Evolutionary conservation across 2,329 filamentous ascomycete genomes (phyloP).

Genomic region (Leptographium procerum): DNA sequence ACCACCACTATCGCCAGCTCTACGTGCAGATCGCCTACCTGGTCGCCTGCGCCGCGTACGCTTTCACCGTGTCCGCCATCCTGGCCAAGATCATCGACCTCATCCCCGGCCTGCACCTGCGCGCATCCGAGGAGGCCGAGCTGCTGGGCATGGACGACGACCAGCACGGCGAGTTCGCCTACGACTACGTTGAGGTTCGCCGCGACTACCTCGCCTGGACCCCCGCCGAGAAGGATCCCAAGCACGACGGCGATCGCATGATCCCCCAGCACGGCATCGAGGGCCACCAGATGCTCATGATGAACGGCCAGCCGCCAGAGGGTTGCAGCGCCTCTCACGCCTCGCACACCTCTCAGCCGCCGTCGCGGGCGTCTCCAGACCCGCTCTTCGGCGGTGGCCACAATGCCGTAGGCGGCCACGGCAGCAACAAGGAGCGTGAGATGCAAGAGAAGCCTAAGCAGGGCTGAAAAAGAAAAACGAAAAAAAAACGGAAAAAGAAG

Average conservation of each 20-base stretch:
- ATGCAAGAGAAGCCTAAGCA: neutral
- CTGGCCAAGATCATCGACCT: constrained; percentile 66
- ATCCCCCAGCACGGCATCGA: constrained; percentile 63
- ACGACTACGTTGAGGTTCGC: constrained; percentile 83
- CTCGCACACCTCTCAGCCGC: neutral
- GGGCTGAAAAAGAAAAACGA: no score
- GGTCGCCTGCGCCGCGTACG: constrained; percentile 51
- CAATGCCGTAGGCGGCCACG: neutral
- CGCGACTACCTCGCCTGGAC: constrained; percentile 85
- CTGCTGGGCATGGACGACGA: constrained; percentile 83
- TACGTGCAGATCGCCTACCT: constrained; percentile 76
- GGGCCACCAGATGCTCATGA: constrained; percentile 50
- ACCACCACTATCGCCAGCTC: constrained; percentile 62
- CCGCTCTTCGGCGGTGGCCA: neutral
- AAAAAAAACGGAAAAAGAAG: no score
- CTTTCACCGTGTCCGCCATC: constrained; percentile 62
- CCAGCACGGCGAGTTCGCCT: constrained; percentile 81
- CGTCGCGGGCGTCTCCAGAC: neutral
- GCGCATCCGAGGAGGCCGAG: constrained; percentile 71
- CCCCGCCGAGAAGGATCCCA: constrained; percentile 57
- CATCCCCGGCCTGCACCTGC: constrained; percentile 67
- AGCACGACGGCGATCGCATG: constrained; percentile 42
- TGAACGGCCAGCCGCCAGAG: neutral
- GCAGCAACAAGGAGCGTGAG: constrained; percentile 5
- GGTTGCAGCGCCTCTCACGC: neutral